Conservation (phyloP, 371 early-diverging fungal species). For the Syncephalastrum racemosum region DNA sequence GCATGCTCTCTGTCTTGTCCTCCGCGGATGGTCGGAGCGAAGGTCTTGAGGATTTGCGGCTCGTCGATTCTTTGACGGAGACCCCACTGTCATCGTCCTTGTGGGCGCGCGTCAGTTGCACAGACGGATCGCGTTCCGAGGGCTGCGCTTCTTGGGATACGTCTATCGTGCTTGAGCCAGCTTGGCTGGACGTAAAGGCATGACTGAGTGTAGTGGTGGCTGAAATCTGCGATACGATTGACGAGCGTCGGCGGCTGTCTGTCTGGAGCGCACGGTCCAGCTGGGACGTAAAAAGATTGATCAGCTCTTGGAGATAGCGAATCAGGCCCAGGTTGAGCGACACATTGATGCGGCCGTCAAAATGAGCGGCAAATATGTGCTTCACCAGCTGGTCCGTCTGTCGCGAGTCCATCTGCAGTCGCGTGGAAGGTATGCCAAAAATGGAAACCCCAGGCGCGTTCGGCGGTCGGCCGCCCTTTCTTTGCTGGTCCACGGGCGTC, state of each 20-base stretch:
- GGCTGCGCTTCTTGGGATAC: too few relatives aligned
- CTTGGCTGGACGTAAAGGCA: background rate
- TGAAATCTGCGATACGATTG: background rate
- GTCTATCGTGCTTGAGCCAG: background rate
- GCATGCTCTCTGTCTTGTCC: background rate
- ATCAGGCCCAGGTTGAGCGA: conserved; percentile 77
- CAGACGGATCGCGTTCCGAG: background rate
- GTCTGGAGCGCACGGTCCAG: conserved; percentile 31
- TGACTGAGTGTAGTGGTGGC: background rate
- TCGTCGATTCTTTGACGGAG: background rate
- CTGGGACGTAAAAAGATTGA: conserved; percentile 43
- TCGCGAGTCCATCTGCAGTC: conserved; percentile 46
- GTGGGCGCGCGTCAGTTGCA: background rate
- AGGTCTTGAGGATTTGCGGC: conserved; percentile 3
- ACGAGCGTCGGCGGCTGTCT: background rate
- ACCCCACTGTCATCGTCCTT: conserved; percentile 15
- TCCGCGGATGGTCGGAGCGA: background rate
- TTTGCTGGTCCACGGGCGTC: conserved; percentile 21
- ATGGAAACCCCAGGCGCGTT: conserved; percentile 51
- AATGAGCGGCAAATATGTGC: conserved; percentile 58
- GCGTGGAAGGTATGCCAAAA: conserved; percentile 57
- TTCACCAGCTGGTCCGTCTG: conserved; percentile 37
- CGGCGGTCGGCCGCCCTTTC: conserved; percentile 7
- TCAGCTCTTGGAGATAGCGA: conserved; percentile 64
- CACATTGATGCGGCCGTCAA: conserved; percentile 70